phyloP scores from a whole-genome alignment of 768 basidiomycete species.

The Suillus lakei region DNA sequence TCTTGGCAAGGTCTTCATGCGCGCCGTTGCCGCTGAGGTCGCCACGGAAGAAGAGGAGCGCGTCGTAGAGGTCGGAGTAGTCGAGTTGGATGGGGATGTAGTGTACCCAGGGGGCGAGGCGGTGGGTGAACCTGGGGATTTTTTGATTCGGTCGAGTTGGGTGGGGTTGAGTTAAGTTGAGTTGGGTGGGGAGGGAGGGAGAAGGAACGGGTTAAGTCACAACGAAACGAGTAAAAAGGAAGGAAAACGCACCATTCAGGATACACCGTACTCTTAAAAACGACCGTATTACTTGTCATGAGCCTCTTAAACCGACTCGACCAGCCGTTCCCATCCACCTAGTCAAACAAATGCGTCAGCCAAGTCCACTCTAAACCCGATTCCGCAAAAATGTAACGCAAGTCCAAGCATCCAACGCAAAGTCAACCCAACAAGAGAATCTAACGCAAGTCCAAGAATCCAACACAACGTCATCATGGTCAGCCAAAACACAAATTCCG shows the following conservation, averaged over 20 bases:
- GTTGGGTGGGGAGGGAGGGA: not conserved
- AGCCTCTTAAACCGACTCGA: slow-evolving; percentile 64
- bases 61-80: slow-evolving; percentile 66
- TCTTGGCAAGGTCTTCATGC: slow-evolving; percentile 59
- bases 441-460: too few relatives aligned
- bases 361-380: too few relatives aligned
- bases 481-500: too few relatives aligned
- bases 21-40: slow-evolving; percentile 58
- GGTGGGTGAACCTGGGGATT: slow-evolving; percentile 59
- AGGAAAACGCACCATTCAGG: slow-evolving; percentile 58
- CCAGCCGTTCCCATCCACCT: slow-evolving; percentile 67
- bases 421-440: too few relatives aligned
- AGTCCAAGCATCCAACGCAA: too few relatives aligned
- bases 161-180: not conserved
- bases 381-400: too few relatives aligned
- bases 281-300: slow-evolving; percentile 57
- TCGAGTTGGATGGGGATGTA: slow-evolving; percentile 68
- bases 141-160: too few relatives aligned
- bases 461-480: too few relatives aligned
- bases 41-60: slow-evolving; percentile 71
- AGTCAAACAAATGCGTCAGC: too few relatives aligned
- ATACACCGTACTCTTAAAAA: slow-evolving; percentile 69
- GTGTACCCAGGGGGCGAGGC: slow-evolving; percentile 66
- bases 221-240: not conserved
- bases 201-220: not conserved